A percentile compares a stretch with the other conserved stretches of the same genome.
Conservation (phyloP, 495 filamentous ascomycete species). For the Friedmanniomyces simplex region DNA sequence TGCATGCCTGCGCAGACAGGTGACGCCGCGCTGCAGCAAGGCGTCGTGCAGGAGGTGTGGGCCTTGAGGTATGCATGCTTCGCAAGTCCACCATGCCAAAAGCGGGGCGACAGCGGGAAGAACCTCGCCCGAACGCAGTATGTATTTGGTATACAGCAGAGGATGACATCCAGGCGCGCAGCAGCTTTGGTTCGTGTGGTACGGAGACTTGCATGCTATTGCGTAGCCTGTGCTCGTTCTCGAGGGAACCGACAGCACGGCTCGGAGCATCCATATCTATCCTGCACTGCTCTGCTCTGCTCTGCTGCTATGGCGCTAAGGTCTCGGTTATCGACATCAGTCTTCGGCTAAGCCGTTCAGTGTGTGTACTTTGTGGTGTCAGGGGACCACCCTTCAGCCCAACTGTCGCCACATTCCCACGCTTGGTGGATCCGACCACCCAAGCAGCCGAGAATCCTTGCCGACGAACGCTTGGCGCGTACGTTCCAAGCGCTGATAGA, state of each 20-base stretch:
- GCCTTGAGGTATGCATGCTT: neutral
- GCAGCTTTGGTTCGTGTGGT: conserved; percentile 3
- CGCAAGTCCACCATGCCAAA: neutral
- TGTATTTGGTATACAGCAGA: neutral
- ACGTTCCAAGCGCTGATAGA: no score
- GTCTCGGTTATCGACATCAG: conserved; percentile 14
- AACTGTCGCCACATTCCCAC: no score
- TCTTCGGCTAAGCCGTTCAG: conserved; percentile 3
- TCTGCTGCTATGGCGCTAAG: conserved; percentile 15
- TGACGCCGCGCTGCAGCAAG: neutral
- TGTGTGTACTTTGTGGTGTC: neutral
- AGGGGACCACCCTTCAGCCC: no score
- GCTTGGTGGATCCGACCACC: no score
- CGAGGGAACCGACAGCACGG: conserved; percentile 1
- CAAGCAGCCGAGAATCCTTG: no score
- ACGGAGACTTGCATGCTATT: neutral
- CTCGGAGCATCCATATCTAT: conserved; percentile 15
- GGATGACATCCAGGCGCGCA: neutral
- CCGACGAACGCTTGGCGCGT: no score
- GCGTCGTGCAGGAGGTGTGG: neutral
- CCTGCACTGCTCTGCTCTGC: conserved; percentile 19
- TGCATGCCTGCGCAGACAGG: neutral
- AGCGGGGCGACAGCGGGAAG: neutral
- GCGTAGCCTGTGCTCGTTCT: neutral
- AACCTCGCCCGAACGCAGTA: neutral